Conservation (phyloP, 140 eudicot species). For the Flaveria floridana region DNA sequence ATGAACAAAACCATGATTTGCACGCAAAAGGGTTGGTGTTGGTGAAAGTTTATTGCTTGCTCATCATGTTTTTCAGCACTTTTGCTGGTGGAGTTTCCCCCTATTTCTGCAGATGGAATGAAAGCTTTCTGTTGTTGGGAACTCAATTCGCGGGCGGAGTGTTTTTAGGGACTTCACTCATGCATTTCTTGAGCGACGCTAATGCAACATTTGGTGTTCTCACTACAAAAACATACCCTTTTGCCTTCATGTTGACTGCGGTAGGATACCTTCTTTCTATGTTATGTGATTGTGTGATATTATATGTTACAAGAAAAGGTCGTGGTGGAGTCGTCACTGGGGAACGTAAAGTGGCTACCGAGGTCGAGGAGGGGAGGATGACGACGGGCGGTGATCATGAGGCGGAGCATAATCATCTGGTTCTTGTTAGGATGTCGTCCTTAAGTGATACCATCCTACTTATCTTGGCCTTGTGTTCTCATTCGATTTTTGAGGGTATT, state of each 20-base stretch:
- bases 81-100: constrained; percentile 77
- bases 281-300: constrained; percentile 62
- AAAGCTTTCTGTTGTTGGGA: constrained; percentile 60
- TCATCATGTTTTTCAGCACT: constrained; percentile 63
- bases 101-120: constrained; percentile 67
- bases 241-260: constrained; percentile 75
- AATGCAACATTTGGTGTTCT: constrained; percentile 43
- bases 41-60: constrained; percentile 76
- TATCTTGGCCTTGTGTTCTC: constrained; percentile 75
- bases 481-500: constrained; percentile 85
- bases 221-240: constrained; percentile 56
- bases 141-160: constrained; percentile 86
- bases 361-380: constrained; percentile 39
- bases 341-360: constrained; percentile 39
- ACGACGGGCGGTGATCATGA: neutral
- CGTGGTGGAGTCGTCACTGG: constrained; percentile 29
- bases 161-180: constrained; percentile 79
- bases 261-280: constrained; percentile 68
- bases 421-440: constrained; percentile 44
- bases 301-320: constrained; percentile 32
- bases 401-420: constrained; percentile 26
- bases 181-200: constrained; percentile 82
- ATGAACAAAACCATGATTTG: constrained; percentile 23
- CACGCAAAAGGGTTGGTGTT: constrained; percentile 50
- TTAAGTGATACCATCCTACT: constrained; percentile 61